A percentile compares a stretch with the other conserved stretches of the same genome.
Evolutionary conservation across 768 basidiomycete genomes (phyloP).

Genomic region (Termitomyces sp.): DNA sequence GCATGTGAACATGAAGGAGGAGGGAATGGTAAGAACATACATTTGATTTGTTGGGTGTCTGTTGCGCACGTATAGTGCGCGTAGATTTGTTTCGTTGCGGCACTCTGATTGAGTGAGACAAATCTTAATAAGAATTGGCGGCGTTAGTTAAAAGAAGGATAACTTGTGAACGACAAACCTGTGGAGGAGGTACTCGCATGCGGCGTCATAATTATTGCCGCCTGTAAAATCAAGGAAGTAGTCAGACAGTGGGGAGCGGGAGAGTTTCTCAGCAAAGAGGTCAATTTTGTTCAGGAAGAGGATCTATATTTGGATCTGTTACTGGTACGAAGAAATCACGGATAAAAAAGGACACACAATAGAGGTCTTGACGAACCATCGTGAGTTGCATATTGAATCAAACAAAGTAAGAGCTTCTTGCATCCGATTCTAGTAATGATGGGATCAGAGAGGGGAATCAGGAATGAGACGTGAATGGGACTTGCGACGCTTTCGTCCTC

Average conservation of each 20-base stretch:
- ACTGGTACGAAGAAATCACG: no score
- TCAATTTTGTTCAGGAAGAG: slow-evolving; percentile 97
- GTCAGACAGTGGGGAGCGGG: slow-evolving; percentile 72
- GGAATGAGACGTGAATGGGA: slow-evolving; percentile 14
- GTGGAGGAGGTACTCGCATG: slow-evolving; percentile 68
- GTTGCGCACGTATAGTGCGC: slow-evolving; percentile 95
- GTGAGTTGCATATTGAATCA: slow-evolving; percentile 96
- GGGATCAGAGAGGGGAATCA: background rate
- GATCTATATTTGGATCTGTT: no score
- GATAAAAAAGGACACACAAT: slow-evolving; percentile 59
- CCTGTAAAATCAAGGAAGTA: slow-evolving; percentile 93
- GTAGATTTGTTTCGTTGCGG: slow-evolving; percentile 83
- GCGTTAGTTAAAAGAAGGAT: background rate
- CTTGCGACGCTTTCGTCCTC: slow-evolving; percentile 92
- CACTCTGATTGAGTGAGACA: slow-evolving; percentile 86
- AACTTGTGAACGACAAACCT: slow-evolving; percentile 26
- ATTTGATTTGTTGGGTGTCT: slow-evolving; percentile 90
- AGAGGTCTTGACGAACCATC: slow-evolving; percentile 95
- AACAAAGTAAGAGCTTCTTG: slow-evolving; percentile 94
- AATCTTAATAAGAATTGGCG: slow-evolving; percentile 36
- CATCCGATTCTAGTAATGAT: slow-evolving; percentile 76
- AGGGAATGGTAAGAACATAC: slow-evolving; percentile 34
- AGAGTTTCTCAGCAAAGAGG: slow-evolving; percentile 90
- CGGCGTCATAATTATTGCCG: slow-evolving; percentile 84
- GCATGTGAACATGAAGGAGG: no score